Evolutionary conservation across 2,329 filamentous ascomycete species (phyloP), one percentile per base, ranked within the genome.

Genomic region (Trichoderma atrobrunneum): DNA sequence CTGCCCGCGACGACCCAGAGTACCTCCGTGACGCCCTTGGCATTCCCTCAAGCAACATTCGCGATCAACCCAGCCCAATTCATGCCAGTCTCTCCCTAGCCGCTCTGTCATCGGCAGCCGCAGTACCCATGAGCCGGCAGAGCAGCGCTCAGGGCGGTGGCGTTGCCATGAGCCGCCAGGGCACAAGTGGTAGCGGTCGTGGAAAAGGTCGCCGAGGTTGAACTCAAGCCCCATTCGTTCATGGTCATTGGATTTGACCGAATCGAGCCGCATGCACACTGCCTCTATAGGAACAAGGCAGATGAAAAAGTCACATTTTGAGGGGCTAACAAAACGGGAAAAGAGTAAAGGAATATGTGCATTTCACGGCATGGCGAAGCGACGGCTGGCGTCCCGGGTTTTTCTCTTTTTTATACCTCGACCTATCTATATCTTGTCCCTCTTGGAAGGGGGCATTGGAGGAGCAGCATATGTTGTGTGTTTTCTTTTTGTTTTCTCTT

Each of bases 101-200:
- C 4, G 76, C 77, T 3, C 72, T 79, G 7, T 79, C 78, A 3
- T 81, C 81, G 0, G 84, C 82, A 0, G 84, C 82, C 0, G 84
- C 82, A 0, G 81, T 82, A 16, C 84, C 87, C 1, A 88, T 88
- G 85, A 88, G 87, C 76, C 85, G 86, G 48, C 86, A 87, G 78
- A 88, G 85, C 79, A 88, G 86, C 69, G 57, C 28, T n/a, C 81
- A 85, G 5, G 86, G 87, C 28, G 88, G 87, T 26, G 88, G 87
- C 56, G 85, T 85, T 36, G 82, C 86, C 14, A 89, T 89, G 87
- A 89, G 87, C 74, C 83, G 88, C 26, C 85, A 87, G 76, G 85
- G 85, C 34, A 86, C 84, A 64, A 81, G 82, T 28, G 82, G 84
- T 59, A 88, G 86, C 74, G 84, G 84, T 26, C 82, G 87, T 66